These are phyloP conservation scores for Pulveroboletus frians DNA, from an alignment of 768 basidiomycete genomes.

Conservation along the genomic window DNA sequence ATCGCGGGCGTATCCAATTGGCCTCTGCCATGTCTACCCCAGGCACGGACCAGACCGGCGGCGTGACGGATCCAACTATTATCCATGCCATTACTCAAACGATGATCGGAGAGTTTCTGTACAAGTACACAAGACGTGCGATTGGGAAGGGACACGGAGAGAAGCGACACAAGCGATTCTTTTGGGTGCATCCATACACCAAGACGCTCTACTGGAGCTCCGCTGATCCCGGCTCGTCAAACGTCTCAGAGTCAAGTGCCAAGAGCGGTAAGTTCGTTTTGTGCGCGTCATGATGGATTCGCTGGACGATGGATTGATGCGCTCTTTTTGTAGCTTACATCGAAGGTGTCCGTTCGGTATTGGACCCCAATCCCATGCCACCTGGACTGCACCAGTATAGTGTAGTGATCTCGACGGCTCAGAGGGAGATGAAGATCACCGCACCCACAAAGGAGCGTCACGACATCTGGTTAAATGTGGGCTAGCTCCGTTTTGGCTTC, in stretches of 20 bases:
- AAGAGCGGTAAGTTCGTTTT: constrained; percentile 79
- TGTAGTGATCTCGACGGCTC: constrained; percentile 86
- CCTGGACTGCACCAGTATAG: constrained; percentile 91
- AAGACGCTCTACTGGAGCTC: constrained; percentile 97
- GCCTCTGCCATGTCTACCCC: constrained; percentile 45
- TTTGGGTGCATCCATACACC: constrained; percentile 99
- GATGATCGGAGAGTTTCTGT: constrained; percentile 98
- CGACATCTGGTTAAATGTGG: constrained; percentile 92
- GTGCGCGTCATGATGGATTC: constrained; percentile 4
- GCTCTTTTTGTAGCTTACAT: constrained; percentile 66
- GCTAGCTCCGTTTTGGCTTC: constrained; percentile 24
- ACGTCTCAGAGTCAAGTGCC: constrained; percentile 86
- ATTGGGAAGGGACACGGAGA: constrained; percentile 90
- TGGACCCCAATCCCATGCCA: constrained; percentile 94
- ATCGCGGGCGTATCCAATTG: constrained; percentile 32
- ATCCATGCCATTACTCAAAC: constrained; percentile 99
- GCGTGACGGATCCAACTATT: constrained; percentile 78
- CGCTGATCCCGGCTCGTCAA: constrained; percentile 84
- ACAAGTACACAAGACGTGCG: constrained; percentile 89
- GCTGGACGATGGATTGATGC: constrained; percentile 1
- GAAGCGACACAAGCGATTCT: constrained; percentile 89
- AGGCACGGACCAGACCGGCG: constrained; percentile 23
- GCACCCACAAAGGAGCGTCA: constrained; percentile 92
- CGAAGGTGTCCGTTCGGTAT: constrained; percentile 84
- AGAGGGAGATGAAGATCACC: constrained; percentile 98